Evolutionary conservation across 805 yeast species (phyloP), one percentile per base, ranked within the genome.

Genomic region (Spathaspora passalidarum): DNA sequence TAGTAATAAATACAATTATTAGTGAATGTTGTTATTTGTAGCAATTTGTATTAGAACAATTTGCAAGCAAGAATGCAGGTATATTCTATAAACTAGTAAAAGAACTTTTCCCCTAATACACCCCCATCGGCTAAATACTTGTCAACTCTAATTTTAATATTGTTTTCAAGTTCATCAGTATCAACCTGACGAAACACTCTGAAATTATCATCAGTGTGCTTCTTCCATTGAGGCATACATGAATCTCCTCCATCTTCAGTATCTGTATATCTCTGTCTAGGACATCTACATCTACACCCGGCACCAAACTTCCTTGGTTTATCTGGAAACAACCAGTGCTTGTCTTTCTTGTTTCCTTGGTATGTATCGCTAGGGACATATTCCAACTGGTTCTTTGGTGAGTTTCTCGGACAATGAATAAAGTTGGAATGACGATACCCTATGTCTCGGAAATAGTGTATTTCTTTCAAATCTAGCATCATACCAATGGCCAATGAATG

Each of bases 371-470:
- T 56, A 8, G 68, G 63, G 9, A 50, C 40, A 53, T 76, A 81
- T 4, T 68, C 73, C 49, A 70, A 60, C 55, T 86, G 92, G 26
- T 71, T 67, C 10, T 56, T 54, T 2, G 78, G 78, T 1, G 86
- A 55, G 42, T 72, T 71, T n/a, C 50, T 49, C 0, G 97, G 97
- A 70, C 97, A 91, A 64, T 91, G 97, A 35, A 79, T 84, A 44
- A 90, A 69, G 0, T 85, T 79, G 0, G 92, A 78, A 61, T 92
- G 97, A 46, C 80, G 74, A 65, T 91, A 92, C 0, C 98, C 98
- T 52, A 92, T 84, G 59, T 92, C 97, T 51, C 97, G 71, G 67
- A 92, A 92, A 65, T 90, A 92, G 65, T 92, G 97, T 8, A 92
- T 69, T 47, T 91, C 88, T 2, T 78, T 69, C 2, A 82, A 63